phyloP scores from a whole-genome alignment of 2,329 filamentous ascomycete species.

The Phoma sp. region DNA sequence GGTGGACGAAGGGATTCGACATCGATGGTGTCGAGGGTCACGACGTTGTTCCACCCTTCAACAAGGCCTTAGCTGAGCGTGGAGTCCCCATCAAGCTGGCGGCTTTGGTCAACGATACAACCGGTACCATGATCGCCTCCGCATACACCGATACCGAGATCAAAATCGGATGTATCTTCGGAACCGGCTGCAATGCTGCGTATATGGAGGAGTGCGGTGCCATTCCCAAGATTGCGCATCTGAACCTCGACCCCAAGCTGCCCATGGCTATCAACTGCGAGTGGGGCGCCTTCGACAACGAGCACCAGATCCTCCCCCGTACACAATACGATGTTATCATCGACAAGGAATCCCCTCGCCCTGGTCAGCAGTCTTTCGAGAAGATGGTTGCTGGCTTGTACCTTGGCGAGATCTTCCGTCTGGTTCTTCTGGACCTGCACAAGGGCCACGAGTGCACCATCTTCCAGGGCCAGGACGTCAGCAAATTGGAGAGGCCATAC shows the following conservation, averaged over 20 bases:
- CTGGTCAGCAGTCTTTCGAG: conserved; percentile 94
- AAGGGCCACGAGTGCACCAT: conserved; percentile 69
- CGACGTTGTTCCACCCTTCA: conserved; percentile 89
- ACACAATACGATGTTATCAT: conserved; percentile 88
- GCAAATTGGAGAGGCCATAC: conserved; percentile 83
- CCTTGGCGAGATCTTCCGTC: conserved; percentile 91
- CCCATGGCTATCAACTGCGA: conserved; percentile 99
- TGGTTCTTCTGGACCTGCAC: conserved; percentile 84
- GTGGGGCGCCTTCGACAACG: conserved; percentile 97
- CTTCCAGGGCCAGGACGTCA: conserved; percentile 84
- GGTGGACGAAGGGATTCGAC: conserved; percentile 98
- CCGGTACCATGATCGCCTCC: conserved; percentile 94
- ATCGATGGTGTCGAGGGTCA: conserved; percentile 90
- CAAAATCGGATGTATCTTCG: conserved; percentile 97
- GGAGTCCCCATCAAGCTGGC: conserved; percentile 90
- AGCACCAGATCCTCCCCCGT: conserved; percentile 84
- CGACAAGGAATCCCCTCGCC: conserved; percentile 89
- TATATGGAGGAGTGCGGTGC: conserved; percentile 95
- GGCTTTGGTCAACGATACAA: conserved; percentile 96
- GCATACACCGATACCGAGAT: conserved; percentile 94
- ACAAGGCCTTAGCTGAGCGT: conserved; percentile 76
- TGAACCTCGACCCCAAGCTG: conserved; percentile 83
- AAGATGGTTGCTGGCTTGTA: conserved; percentile 98
- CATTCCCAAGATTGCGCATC: conserved; percentile 90
- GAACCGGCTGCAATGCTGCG: conserved; percentile 96